phyloP scores from a whole-genome alignment of 169 alveolate species.

The Eimeria maxima region DNA sequence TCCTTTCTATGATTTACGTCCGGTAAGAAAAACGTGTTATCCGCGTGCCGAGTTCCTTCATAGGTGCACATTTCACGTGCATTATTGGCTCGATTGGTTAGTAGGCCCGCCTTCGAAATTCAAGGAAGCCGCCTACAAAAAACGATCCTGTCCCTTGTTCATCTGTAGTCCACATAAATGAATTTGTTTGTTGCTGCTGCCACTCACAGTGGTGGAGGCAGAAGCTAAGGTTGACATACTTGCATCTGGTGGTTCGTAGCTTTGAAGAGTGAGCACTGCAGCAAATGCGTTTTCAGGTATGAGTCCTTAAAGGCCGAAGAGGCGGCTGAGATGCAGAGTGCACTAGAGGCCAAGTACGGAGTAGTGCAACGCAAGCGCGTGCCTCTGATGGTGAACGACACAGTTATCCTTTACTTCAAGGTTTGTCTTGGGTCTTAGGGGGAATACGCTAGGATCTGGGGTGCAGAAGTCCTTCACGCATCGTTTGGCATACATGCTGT shows the following conservation, averaged over 20 bases:
- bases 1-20: constrained; percentile 64
- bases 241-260: neutral
- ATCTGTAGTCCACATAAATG: neutral
- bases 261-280: neutral
- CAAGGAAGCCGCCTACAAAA: neutral
- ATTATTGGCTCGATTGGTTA: neutral
- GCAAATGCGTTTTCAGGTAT: neutral
- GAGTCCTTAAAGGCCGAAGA: constrained; percentile 73
- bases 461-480: neutral
- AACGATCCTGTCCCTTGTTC: neutral
- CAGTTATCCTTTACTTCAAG: constrained; percentile 69
- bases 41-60: neutral
- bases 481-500: neutral
- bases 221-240: neutral
- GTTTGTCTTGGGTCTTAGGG: neutral
- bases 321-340: constrained; percentile 68
- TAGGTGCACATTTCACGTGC: neutral
- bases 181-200: neutral
- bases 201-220: constrained; percentile 7
- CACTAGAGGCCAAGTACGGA: constrained; percentile 67
- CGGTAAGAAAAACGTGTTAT: neutral
- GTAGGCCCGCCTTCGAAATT: no score
- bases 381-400: constrained; percentile 67
- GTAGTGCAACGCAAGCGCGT: constrained; percentile 66
- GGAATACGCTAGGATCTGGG: neutral